Evolutionary conservation across 768 basidiomycete species (phyloP).

Genomic region (Lactarius sanguifluus): DNA sequence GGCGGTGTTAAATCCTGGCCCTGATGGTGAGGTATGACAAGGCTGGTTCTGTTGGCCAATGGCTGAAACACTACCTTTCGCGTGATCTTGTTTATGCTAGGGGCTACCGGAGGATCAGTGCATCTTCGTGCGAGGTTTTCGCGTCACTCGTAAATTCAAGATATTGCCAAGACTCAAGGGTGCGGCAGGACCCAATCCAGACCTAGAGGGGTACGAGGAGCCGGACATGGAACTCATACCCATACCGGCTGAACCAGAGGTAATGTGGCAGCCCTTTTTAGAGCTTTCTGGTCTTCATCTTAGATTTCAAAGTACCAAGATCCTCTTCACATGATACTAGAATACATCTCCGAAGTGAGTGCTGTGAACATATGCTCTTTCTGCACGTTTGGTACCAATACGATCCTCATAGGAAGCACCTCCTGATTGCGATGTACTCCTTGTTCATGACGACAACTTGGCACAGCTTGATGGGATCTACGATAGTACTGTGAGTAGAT

Average conservation of each 20-base stretch:
- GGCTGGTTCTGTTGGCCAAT: too few relatives aligned
- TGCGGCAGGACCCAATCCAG: background rate
- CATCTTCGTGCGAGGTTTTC: constrained; percentile 4
- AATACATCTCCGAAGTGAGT: constrained; percentile 2
- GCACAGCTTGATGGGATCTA: background rate
- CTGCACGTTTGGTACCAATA: background rate
- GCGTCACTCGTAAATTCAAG: background rate
- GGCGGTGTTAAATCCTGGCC: too few relatives aligned
- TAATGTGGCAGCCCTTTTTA: background rate
- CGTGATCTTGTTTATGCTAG: background rate
- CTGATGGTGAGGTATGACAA: too few relatives aligned
- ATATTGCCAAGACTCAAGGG: constrained; percentile 1
- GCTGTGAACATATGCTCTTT: background rate
- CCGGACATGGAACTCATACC: background rate
- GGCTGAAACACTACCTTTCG: too few relatives aligned
- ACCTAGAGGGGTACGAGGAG: background rate
- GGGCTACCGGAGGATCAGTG: background rate
- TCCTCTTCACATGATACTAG: constrained; percentile 1
- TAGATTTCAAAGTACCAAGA: constrained; percentile 1
- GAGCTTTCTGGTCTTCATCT: background rate
- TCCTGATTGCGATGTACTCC: too few relatives aligned
- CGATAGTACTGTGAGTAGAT: background rate
- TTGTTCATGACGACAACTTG: background rate
- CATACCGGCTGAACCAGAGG: background rate
- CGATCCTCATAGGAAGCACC: background rate